Base-by-base conservation (phyloP, 73 alveolate genomes). In the Blepharisma stoltei region DNA sequence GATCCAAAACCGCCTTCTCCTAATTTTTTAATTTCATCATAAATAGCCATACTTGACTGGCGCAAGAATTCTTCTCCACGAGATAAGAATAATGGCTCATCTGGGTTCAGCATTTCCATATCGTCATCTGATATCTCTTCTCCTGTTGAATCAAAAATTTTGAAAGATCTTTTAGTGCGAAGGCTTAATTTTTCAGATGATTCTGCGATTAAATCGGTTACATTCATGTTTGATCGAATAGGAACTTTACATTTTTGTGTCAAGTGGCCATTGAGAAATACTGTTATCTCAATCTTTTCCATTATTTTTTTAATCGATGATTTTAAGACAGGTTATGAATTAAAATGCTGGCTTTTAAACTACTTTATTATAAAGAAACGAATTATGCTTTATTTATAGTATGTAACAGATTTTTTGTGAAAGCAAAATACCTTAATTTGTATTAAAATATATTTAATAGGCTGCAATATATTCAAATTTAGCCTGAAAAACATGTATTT, bases 1-100 rank as follows among this genome's bases (percentile, higher is more conserved):
- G 88, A 81, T 43, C 99, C 99, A 79, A 90, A 96, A 1, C 98
- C 99, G 6, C 99, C 99, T 78, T 95, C 85, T 9, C 99, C 99
- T 46, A 84, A 55, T 45, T 70, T 60, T 71, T 75, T 84, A 46
- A 87, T 86, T 86, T 89, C 83, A 37, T 71, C 71, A 67, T 88
- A 80, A 37, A 93, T 44, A 44, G 79, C 79, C 55, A 69, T 38
- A 43, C 76, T 69, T 18, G 79, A 69, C 14, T n/a, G 11, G 14
- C 20, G n/a, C 69, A n/a, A 7, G 65, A 69, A 69, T 18, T 69
- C 45, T 43, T 69, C 79, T 25, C 79, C 79, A 14, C 27, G 65
- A 69, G 79, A 69, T 14, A 69, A 14, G 41, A 69, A 69, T 14
- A 69, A 44, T 9, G 65, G 55, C 41, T 69, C 55, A n/a, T 14